Evolutionary conservation across 495 filamentous ascomycete genomes (phyloP), one percentile per base, ranked within the genome.

Genomic region (Jackrogersella minutella): DNA sequence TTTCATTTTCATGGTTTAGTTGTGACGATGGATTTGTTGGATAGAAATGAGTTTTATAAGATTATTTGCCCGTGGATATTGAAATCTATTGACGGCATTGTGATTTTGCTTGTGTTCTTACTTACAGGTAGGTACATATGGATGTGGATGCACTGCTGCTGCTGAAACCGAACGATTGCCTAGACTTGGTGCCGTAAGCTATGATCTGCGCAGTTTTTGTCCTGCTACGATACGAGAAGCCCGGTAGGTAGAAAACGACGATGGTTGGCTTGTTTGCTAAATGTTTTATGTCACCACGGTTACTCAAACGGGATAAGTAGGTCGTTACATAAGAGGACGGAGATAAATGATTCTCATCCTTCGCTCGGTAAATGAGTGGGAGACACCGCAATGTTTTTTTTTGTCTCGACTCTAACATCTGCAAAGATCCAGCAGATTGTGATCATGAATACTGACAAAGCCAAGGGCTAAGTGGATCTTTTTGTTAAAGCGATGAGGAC

Each of bases 1-100:
- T 50, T 57, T 16, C 4, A 34, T 9, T 58, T 39, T 53, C 28
- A 8, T 11, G 31, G 55, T 31, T 46, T 30, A n/a, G n/a, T n/a
- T n/a, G n/a, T n/a, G n/a, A n/a, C n/a, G n/a, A n/a, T n/a, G n/a
- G n/a, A n/a, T n/a, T n/a, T n/a, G 26, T 31, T 44, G 28, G 36
- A 34, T 61, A 61, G 47, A 52, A 9, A 61, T n/a, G 58, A 41
- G 37, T 21, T 39, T 26, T 30, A 3, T 7, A 30, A 30, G 26
- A 30, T 30, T n/a, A n/a, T n/a, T n/a, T n/a, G n/a, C n/a, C n/a
- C n/a, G n/a, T n/a, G n/a, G n/a, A n/a, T n/a, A n/a, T n/a, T n/a
- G n/a, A 30, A 30, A 28, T 24, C 33, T 17, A 55, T 47, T 62
- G 41, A 31, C 19, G 21, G 34, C 26, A 24, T 39, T 9, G 11